These are phyloP conservation scores for Metschnikowia baotianmanensis DNA, from an alignment of 805 yeast genomes.

Conservation along the genomic window DNA sequence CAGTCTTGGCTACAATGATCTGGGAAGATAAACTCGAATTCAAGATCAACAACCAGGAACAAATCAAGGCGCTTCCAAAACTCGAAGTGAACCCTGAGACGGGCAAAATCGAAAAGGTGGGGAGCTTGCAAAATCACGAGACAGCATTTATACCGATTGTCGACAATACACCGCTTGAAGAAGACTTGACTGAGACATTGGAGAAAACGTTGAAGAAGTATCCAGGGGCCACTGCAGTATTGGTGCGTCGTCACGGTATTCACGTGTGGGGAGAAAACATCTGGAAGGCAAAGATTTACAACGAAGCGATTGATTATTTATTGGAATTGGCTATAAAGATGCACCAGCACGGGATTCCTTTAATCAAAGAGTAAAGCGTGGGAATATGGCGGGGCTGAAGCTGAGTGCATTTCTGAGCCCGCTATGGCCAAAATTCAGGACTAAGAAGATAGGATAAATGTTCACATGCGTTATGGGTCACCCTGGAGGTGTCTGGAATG, in stretches of 20 bases:
- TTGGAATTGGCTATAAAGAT: slow-evolving; percentile 82
- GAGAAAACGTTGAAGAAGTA: slow-evolving; percentile 62
- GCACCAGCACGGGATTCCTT: slow-evolving; percentile 66
- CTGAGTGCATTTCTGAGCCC: too few species aligned
- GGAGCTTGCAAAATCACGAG: slow-evolving; percentile 70
- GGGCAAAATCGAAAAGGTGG: slow-evolving; percentile 52
- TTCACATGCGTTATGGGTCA: too few species aligned
- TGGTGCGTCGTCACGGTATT: slow-evolving; percentile 91
- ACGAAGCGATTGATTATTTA: slow-evolving; percentile 89
- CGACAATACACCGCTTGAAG: slow-evolving; percentile 87
- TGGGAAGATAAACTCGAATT: slow-evolving; percentile 64
- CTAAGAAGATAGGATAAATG: too few species aligned
- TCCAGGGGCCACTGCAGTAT: slow-evolving; percentile 79
- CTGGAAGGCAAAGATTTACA: slow-evolving; percentile 90
- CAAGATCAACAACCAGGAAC: slow-evolving; percentile 78
- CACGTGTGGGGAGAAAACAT: slow-evolving; percentile 95
- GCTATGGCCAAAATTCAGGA: too few species aligned
- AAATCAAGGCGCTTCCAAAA: slow-evolving; percentile 86
- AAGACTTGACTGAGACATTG: slow-evolving; percentile 68
- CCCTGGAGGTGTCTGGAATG: too few species aligned
- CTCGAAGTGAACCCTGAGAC: slow-evolving; percentile 28
- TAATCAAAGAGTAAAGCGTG: slow-evolving; percentile 29
- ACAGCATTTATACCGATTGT: slow-evolving; percentile 83
- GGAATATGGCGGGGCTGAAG: too few species aligned
- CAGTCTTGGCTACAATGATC: slow-evolving; percentile 75